Conservation (phyloP, 805 yeast genomes). For the Barnettozyma sp. region DNA sequence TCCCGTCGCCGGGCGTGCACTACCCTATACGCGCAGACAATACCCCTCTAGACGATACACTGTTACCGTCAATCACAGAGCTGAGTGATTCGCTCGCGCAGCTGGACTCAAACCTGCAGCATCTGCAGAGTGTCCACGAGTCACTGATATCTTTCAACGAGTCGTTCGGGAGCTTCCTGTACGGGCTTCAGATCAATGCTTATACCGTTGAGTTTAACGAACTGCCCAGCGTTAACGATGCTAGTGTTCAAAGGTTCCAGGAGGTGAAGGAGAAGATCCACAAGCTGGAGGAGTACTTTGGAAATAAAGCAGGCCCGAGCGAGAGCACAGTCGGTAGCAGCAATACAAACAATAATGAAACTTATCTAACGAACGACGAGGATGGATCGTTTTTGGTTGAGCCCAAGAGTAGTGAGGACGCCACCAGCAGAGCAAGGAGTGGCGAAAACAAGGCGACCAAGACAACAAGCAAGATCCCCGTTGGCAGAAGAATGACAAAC, state of each 20-base stretch:
- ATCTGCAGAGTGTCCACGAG: constrained; percentile 53
- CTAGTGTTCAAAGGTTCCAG: constrained; percentile 12
- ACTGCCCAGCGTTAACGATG: constrained; percentile 14
- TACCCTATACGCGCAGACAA: constrained; percentile 35
- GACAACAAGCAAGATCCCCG: constrained; percentile 15
- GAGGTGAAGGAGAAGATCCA: constrained; percentile 18
- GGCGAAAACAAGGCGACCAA: no score
- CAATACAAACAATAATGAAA: constrained; percentile 15
- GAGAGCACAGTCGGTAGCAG: background rate
- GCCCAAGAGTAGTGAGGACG: no score
- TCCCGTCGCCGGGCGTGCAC: constrained; percentile 39
- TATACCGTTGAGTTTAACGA: constrained; percentile 71
- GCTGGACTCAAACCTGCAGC: constrained; percentile 52
- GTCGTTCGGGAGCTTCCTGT: constrained; percentile 66
- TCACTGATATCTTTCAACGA: constrained; percentile 65
- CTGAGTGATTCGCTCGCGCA: constrained; percentile 45
- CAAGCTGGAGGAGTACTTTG: constrained; percentile 17
- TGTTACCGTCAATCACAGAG: constrained; percentile 36
- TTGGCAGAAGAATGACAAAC: constrained; percentile 7
- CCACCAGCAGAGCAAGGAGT: no score
- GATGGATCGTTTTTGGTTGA: constrained; percentile 26
- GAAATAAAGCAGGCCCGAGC: constrained; percentile 10
- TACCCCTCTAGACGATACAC: constrained; percentile 35
- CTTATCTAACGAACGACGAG: constrained; percentile 28
- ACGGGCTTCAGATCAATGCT: constrained; percentile 78